phyloP scores from a whole-genome alignment of 371 early-diverging fungal genomes.

The Mucor saturninus region DNA sequence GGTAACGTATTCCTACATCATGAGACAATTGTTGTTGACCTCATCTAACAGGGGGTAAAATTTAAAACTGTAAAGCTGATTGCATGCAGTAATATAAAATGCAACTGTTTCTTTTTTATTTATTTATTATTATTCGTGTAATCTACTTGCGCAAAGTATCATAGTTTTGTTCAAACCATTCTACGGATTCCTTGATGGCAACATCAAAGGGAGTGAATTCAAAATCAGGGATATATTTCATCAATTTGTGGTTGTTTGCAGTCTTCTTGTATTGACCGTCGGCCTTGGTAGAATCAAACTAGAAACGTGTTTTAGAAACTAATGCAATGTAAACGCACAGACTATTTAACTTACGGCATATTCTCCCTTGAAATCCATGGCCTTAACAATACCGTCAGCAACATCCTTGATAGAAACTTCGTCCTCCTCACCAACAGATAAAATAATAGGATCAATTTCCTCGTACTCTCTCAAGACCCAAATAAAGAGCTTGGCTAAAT shows the following conservation, averaged over 20 bases:
- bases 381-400: constrained; percentile 76
- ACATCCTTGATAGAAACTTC: constrained; percentile 85
- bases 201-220: constrained; percentile 81
- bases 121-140: not conserved
- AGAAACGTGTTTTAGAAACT: constrained; percentile 1
- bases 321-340: not conserved
- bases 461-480: constrained; percentile 85
- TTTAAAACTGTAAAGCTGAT: not conserved
- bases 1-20: not conserved
- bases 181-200: constrained; percentile 77
- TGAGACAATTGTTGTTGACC: not conserved
- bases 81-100: not conserved
- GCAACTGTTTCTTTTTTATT: not conserved
- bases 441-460: constrained; percentile 82
- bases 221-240: constrained; percentile 76
- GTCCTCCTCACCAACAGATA: constrained; percentile 82
- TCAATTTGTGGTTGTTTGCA: constrained; percentile 81
- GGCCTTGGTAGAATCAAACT: constrained; percentile 78
- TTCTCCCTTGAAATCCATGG: constrained; percentile 70
- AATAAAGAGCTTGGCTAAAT: constrained; percentile 83
- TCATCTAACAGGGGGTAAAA: constrained; percentile 2
- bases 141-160: constrained; percentile 67
- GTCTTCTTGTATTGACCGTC: constrained; percentile 92
- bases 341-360: constrained; percentile 46
- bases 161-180: constrained; percentile 80